Base-by-base conservation (phyloP, 2,329 filamentous ascomycete species). In the Penicillium sp. region DNA sequence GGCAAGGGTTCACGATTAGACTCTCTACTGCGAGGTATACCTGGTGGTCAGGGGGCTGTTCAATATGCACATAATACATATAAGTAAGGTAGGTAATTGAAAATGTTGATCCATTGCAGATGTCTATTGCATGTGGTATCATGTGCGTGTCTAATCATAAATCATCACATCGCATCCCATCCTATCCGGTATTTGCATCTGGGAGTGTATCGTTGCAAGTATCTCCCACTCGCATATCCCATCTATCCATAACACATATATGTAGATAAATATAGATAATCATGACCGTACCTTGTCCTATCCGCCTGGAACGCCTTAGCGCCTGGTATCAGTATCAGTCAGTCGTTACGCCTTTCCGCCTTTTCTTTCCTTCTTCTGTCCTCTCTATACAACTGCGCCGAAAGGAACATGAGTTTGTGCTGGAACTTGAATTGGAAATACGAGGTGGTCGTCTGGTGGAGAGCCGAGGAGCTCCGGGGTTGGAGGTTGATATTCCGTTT, bases 1-100 rank as follows among this genome's bases (percentile, higher is more conserved):
- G 70, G 72, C 76, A 64, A 75, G 71, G 69, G 79, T 75, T 21
- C 58, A 66, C 58, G 75, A 81, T 58, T 78, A 58, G 35, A 15
- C 5, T 29, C 23, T 7, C 13, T 56, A 44, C 17, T 35, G 31
- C 8, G 7, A 5, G 17, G 2, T 15, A 26, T 5, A 19, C 19
- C 31, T 17, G 45, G 35, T 41, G 0, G 35, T 15, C 35, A 15
- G 15, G 35, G 13, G 5, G 35, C 11, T 41, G 35, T 41, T 15
- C 15, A 15, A 41, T 6, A 41, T 41, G 35, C 35, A 41, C 9
- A 41, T 47, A 26, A 21, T 1, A n/a, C 2, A 38, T 8, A 41
- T 47, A 46, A 46, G 17, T 47, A 46, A 46, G 8, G 26, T 48
- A 17, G 13, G 29, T 23, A 48, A n/a, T 19, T 56, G 19, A 48